Evolutionary conservation across 2,329 filamentous ascomycete genomes (phyloP).

Genomic region (Aureobasidium sp.): DNA sequence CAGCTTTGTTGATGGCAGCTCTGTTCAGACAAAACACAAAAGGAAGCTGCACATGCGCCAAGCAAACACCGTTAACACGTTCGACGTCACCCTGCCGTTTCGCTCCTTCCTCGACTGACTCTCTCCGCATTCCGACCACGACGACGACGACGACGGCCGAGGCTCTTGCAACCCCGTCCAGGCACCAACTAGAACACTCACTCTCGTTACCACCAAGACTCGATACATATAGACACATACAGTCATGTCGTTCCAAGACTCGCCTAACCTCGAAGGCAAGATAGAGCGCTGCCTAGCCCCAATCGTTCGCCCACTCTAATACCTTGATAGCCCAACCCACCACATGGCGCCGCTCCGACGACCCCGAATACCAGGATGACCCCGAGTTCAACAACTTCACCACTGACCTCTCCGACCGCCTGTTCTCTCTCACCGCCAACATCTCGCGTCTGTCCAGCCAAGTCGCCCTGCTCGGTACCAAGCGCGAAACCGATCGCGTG

Average conservation of each 20-base stretch:
- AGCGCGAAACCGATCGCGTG: slow-evolving; percentile 82
- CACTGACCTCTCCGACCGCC: slow-evolving; percentile 74
- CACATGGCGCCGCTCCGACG: slow-evolving; percentile 59
- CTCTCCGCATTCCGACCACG: slow-evolving; percentile 9
- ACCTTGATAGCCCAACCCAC: slow-evolving; percentile 52
- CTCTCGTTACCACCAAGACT: not conserved
- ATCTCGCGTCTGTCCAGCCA: slow-evolving; percentile 80
- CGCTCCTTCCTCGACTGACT: not conserved
- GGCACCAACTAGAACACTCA: not conserved
- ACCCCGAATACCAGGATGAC: slow-evolving; percentile 77
- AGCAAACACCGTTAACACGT: not conserved
- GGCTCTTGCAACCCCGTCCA: not conserved
- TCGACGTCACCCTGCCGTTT: not conserved
- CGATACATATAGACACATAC: not conserved
- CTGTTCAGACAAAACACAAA: not conserved
- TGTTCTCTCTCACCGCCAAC: slow-evolving; percentile 83
- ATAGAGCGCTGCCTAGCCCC: not conserved
- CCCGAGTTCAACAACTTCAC: slow-evolving; percentile 84
- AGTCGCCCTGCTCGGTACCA: slow-evolving; percentile 78
- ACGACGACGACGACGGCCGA: not conserved
- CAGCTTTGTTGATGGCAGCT: not conserved
- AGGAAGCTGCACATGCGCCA: slow-evolving; percentile 12
- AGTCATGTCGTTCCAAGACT: slow-evolving; percentile 23
- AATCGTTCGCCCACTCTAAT: not conserved
- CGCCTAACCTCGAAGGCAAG: slow-evolving; percentile 21